Base-by-base conservation (phyloP, 495 filamentous ascomycete species). In the Penicillium silybi region DNA sequence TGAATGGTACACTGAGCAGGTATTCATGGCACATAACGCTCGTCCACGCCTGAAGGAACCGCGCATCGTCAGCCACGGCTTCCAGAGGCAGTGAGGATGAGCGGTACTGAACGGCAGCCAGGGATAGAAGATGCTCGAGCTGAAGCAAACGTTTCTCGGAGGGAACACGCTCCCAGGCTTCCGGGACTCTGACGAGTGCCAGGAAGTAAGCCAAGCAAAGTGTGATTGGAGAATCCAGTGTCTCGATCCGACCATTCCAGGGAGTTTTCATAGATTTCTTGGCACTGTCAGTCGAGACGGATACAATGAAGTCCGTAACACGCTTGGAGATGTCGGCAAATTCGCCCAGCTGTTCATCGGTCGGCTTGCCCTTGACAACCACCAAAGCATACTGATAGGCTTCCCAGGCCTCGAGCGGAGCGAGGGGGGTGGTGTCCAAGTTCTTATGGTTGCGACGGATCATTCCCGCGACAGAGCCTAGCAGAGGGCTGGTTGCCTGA, bases 11-110 rank as follows among this genome's bases (percentile, higher is more conserved):
- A 25, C 63, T 67, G 29, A 73, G 64, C 34, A 77, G 63, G 46
- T 77, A 77, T 38, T 77, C 74, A 38, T 75, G 69, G 25, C 69
- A 75, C 4, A 72, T 65, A 16, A 77, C 50, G 46, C 67, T 68
- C n/a, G 66, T 59, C 74, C 74, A 77, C 7, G 65, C 64, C 44
- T 75, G 71, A 23, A 73, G 54, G 52, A 73, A 72, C 23, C 61
- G 63, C 20, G 68, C 65, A 41, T 65, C 57, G 23, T 61, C 50
- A 1, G 64, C 52, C 20, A 56, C 52, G 11, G 53, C 62, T 27
- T 74, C 68, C 23, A 75, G 40, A 18, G 60, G 54, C 18, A 63
- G 57, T 0, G 63, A 50, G 0, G 69, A 65, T 8, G 61, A 42
- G 9, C 56, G 50, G 37, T 71, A 70, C 42, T 74, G 66, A 17